Evolutionary conservation across 2,329 filamentous ascomycete genomes (phyloP).

Genomic region (Thielaviopsis cerberus): DNA sequence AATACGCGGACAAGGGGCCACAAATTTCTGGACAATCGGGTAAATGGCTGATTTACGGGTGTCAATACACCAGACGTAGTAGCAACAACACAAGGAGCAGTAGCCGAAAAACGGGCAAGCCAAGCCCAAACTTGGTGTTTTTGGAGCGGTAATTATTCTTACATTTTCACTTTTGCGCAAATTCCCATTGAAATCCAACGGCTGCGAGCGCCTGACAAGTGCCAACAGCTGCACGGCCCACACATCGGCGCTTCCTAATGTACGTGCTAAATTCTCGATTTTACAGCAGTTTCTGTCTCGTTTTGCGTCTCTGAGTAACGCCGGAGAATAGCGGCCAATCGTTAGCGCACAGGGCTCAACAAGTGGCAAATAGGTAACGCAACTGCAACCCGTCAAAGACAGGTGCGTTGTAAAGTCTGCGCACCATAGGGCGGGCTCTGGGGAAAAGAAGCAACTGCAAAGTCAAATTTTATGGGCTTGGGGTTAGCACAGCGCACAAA

Average conservation of each 20-base stretch:
- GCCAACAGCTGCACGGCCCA: background rate
- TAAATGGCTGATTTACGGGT: background rate
- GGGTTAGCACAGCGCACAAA: background rate
- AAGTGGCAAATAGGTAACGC: background rate
- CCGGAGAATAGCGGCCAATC: background rate
- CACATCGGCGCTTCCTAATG: background rate
- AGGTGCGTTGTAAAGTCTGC: no score
- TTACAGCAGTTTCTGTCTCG: background rate
- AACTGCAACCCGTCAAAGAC: no score
- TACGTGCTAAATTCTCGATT: no score
- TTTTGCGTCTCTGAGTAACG: background rate
- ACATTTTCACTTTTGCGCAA: no score
- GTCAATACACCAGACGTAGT: background rate
- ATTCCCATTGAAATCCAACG: no score
- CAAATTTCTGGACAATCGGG: background rate
- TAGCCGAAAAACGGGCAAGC: conserved; percentile 2
- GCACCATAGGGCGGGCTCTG: no score
- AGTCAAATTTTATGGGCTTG: background rate
- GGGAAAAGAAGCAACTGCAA: no score
- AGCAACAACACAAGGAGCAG: conserved; percentile 1
- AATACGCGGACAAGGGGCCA: no score
- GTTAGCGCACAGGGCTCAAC: background rate
- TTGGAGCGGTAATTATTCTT: background rate
- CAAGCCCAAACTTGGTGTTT: background rate
- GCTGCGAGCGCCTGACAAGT: background rate